phyloP scores from a whole-genome alignment of 2,329 filamentous ascomycete species.

The Plectosphaerella sp. region DNA sequence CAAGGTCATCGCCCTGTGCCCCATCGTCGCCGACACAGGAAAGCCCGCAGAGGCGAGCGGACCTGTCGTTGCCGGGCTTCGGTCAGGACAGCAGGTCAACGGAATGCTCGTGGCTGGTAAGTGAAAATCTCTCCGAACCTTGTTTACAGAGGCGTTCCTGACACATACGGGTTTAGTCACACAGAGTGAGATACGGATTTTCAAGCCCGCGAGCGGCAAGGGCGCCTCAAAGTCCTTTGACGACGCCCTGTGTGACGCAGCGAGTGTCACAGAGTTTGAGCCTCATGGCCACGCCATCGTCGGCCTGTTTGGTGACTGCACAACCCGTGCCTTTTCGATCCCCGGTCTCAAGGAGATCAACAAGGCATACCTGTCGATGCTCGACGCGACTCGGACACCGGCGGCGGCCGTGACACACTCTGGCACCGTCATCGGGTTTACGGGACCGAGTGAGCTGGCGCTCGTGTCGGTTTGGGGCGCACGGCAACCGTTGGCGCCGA shows the following conservation, averaged over 20 bases:
- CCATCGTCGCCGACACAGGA: constrained; percentile 76
- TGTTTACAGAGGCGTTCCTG: background rate
- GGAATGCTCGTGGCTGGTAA: constrained; percentile 74
- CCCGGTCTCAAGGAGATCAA: constrained; percentile 83
- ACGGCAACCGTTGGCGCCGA: constrained; percentile 57
- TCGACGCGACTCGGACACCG: constrained; percentile 69
- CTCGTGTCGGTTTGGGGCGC: constrained; percentile 82
- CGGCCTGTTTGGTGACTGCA: constrained; percentile 79
- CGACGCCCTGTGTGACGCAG: constrained; percentile 74
- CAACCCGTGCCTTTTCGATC: constrained; percentile 76
- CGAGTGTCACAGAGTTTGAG: constrained; percentile 70
- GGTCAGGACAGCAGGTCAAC: constrained; percentile 69
- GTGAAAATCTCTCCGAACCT: constrained; percentile 16
- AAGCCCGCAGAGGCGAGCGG: constrained; percentile 72
- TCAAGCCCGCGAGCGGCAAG: constrained; percentile 78
- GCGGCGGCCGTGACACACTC: constrained; percentile 69
- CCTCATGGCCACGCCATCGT: constrained; percentile 75
- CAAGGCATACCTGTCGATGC: constrained; percentile 58
- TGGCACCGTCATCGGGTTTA: constrained; percentile 84
- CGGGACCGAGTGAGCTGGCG: constrained; percentile 79
- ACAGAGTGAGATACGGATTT: constrained; percentile 76
- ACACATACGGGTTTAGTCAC: constrained; percentile 37
- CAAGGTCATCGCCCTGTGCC: constrained; percentile 68
- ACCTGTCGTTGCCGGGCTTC: constrained; percentile 67
- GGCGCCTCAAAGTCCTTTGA: constrained; percentile 93